Conservation (phyloP, 2,329 filamentous ascomycete genomes). For the Proliferodiscus dingleyae region DNA sequence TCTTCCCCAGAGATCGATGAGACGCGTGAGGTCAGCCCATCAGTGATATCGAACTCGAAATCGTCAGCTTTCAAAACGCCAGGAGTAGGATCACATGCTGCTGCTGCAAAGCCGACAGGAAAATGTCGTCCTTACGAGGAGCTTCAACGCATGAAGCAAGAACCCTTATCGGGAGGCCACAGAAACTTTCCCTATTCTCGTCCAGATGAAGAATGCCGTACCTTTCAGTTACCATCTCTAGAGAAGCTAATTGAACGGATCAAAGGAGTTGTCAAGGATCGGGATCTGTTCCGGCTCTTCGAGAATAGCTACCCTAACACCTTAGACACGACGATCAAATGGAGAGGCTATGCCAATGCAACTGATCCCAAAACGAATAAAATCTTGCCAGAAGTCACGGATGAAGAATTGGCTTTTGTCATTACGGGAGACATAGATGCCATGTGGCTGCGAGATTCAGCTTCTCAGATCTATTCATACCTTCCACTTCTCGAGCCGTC, state of each 20-base stretch:
- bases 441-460: slow-evolving; percentile 86
- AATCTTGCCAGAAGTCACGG: slow-evolving; percentile 28
- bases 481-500: slow-evolving; percentile 56
- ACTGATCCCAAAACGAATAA: slow-evolving; percentile 28
- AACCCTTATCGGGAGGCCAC: slow-evolving; percentile 46
- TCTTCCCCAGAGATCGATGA: too few species aligned
- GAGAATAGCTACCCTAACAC: slow-evolving; percentile 72
- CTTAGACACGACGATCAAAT: slow-evolving; percentile 66
- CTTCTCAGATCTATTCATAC: slow-evolving; percentile 68
- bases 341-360: slow-evolving; percentile 55
- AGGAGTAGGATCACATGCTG: neutral
- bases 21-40: too few species aligned
- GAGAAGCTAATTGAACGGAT: slow-evolving; percentile 71
- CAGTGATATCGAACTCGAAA: too few species aligned
- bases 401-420: slow-evolving; percentile 58
- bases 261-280: slow-evolving; percentile 65
- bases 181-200: slow-evolving; percentile 76
- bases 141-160: slow-evolving; percentile 18
- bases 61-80: neutral
- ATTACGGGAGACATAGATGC: slow-evolving; percentile 66
- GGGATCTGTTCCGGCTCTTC: slow-evolving; percentile 67
- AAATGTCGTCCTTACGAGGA: slow-evolving; percentile 20
- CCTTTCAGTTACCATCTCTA: slow-evolving; percentile 70
- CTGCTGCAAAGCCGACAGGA: slow-evolving; percentile 6
- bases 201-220: slow-evolving; percentile 70